Evolutionary conservation across 139 green algal genomes (phyloP).

Genomic region (Tetradesmus obliquus): DNA sequence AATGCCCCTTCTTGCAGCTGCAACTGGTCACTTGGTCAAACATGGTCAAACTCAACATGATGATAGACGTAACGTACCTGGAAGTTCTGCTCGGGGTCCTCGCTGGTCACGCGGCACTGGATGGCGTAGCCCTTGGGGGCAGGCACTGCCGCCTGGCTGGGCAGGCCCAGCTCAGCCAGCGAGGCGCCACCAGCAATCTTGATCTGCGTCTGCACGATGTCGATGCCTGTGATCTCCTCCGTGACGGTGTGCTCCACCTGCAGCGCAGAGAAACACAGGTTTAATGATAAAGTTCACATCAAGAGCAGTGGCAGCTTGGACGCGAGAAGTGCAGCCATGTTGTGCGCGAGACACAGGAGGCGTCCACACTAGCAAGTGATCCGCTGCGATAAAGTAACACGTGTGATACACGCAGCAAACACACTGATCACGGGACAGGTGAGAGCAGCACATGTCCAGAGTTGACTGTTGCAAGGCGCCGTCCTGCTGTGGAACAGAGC

Average conservation of each 20-base stretch:
- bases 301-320: background rate
- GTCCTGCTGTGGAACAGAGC: no score
- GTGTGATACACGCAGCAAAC: no score
- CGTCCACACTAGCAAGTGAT: no score
- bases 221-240: slow-evolving; percentile 96
- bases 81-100: slow-evolving; percentile 95
- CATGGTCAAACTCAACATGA: background rate
- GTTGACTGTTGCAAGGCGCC: no score
- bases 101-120: slow-evolving; percentile 94
- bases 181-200: slow-evolving; percentile 72
- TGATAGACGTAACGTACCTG: slow-evolving; percentile 50
- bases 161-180: slow-evolving; percentile 83
- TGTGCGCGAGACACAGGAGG: no score
- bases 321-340: no score
- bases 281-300: background rate
- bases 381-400: no score
- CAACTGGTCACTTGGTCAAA: no score
- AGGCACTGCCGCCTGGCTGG: slow-evolving; percentile 71
- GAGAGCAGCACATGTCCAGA: no score
- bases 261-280: background rate
- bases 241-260: slow-evolving; percentile 99
- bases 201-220: slow-evolving; percentile 92
- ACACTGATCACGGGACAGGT: no score
- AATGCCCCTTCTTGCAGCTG: no score
- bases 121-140: slow-evolving; percentile 88